Evolutionary conservation across 2,329 filamentous ascomycete species (phyloP).

Genomic region (Bipolaris sorokiniana): DNA sequence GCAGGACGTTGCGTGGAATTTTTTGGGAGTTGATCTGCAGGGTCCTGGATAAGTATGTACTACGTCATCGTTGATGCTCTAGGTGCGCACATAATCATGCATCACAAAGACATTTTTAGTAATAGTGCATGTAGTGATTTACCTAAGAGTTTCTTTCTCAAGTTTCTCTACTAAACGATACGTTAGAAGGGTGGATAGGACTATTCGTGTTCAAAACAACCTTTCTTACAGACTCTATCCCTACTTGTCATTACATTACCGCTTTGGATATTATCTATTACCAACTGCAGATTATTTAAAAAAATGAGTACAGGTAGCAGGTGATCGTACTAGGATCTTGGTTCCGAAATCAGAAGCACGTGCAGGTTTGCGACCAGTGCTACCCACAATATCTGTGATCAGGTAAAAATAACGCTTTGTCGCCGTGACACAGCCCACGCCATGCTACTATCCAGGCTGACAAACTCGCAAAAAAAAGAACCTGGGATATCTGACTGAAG

Average conservation of each 20-base stretch:
- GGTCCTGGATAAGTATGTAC: background rate
- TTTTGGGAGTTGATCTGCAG: background rate
- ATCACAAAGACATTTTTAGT: background rate
- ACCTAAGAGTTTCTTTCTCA: background rate
- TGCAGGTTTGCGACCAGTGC: too few species aligned
- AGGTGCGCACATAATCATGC: background rate
- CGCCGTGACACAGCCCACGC: too few species aligned
- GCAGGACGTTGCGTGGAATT: background rate
- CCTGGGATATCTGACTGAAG: conserved; percentile 25
- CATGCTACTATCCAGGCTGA: background rate
- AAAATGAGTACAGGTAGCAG: too few species aligned
- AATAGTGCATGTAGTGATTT: background rate
- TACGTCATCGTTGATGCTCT: conserved; percentile 4
- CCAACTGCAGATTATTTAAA: too few species aligned
- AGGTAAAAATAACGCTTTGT: too few species aligned
- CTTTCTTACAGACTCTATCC: too few species aligned
- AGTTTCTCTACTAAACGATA: background rate
- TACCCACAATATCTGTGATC: too few species aligned
- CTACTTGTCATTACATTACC: too few species aligned
- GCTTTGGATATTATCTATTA: too few species aligned
- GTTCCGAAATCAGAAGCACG: too few species aligned
- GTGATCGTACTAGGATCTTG: too few species aligned
- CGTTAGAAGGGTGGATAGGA: background rate
- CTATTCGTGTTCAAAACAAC: too few species aligned
- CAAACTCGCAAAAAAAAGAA: conserved; percentile 22